These are phyloP conservation scores for Moricandia moricandioides DNA, from an alignment of 345 rosid genomes.

Conservation along the genomic window DNA sequence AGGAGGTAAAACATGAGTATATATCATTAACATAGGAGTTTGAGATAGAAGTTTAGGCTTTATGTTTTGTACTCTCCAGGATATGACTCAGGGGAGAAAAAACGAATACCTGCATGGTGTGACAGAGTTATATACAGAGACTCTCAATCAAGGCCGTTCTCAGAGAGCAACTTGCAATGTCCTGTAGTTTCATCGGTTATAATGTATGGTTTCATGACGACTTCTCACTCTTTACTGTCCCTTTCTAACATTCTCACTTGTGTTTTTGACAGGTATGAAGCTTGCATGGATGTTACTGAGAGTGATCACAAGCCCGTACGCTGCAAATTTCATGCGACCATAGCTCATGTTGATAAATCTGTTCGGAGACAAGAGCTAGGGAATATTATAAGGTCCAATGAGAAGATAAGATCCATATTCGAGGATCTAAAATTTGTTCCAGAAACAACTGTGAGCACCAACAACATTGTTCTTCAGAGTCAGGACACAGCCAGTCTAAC, in stretches of 20 bases:
- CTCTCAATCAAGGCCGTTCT: slow-evolving; percentile 49
- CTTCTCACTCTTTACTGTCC: too few species aligned
- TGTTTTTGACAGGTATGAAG: slow-evolving; percentile 36
- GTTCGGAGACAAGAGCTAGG: slow-evolving; percentile 78
- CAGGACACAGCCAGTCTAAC: slow-evolving; percentile 66
- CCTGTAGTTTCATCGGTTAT: slow-evolving; percentile 70
- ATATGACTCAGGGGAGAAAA: slow-evolving; percentile 97
- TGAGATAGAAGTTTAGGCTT: not conserved
- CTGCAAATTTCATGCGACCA: slow-evolving; percentile 70
- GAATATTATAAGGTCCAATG: slow-evolving; percentile 55
- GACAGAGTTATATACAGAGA: slow-evolving; percentile 90
- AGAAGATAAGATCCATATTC: slow-evolving; percentile 47
- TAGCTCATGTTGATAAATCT: slow-evolving; percentile 83
- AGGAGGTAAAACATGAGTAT: slow-evolving; percentile 55
- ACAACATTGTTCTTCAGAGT: slow-evolving; percentile 65
- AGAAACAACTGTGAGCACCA: slow-evolving; percentile 58
- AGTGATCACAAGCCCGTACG: slow-evolving; percentile 98
- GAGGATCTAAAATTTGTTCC: slow-evolving; percentile 59
- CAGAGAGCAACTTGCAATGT: slow-evolving; percentile 77
- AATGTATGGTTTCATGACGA: slow-evolving; percentile 37
- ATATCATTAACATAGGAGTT: too few species aligned
- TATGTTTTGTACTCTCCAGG: slow-evolving; percentile 46
- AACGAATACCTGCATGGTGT: slow-evolving; percentile 98
- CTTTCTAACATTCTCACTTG: too few species aligned
- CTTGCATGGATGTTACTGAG: slow-evolving; percentile 92